Conservation (phyloP, 768 basidiomycete genomes). For the Mycena polygramma region DNA sequence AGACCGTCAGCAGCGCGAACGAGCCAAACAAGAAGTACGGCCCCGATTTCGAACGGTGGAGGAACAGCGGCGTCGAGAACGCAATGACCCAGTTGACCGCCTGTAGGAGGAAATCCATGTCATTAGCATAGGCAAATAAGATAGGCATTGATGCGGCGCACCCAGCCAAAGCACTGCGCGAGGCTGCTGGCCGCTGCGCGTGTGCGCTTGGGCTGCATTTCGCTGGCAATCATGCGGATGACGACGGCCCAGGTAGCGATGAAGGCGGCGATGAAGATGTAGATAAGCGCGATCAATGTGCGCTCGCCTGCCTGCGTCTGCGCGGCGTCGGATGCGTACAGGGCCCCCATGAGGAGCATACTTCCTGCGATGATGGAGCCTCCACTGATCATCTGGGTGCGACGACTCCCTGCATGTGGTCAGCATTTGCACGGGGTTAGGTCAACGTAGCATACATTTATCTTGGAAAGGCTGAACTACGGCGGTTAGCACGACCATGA, state of each 20-base stretch:
- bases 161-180: constrained; percentile 57
- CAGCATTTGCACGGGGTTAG: not conserved
- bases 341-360: constrained; percentile 57
- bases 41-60: constrained; percentile 57
- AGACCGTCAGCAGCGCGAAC: constrained; percentile 51
- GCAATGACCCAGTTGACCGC: constrained; percentile 59
- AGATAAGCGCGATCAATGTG: constrained; percentile 61
- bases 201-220: constrained; percentile 63
- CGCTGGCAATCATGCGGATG: constrained; percentile 55
- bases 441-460: constrained; percentile 44
- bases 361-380: constrained; percentile 53
- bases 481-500: constrained; percentile 56
- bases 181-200: constrained; percentile 58
- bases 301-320: constrained; percentile 49
- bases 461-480: constrained; percentile 55
- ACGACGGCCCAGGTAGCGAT: constrained; percentile 59
- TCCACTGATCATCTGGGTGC: constrained; percentile 57
- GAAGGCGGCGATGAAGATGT: constrained; percentile 60
- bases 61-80: constrained; percentile 61
- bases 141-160: constrained; percentile 38
- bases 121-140: constrained; percentile 17
- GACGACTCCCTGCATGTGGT: constrained; percentile 42
- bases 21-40: constrained; percentile 62
- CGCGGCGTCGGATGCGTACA: constrained; percentile 56
- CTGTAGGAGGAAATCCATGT: constrained; percentile 32